Evolutionary conservation across 768 basidiomycete genomes (phyloP).

Genomic region (Hygrocybe coccinea): DNA sequence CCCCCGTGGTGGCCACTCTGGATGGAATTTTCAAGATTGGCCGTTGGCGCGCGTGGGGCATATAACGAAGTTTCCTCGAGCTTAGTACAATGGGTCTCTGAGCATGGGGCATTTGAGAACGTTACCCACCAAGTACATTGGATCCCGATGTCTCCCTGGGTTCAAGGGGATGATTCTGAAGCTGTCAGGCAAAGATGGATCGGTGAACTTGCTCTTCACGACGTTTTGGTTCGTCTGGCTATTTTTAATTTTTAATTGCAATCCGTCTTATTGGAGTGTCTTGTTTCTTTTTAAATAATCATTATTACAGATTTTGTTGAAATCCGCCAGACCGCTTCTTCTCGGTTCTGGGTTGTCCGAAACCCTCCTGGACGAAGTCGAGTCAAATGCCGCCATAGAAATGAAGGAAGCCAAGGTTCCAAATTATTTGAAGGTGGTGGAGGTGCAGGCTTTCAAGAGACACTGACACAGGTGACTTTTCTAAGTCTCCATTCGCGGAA

Average conservation of each 20-base stretch:
- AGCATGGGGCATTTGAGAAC: slow-evolving; percentile 55
- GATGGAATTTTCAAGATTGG: slow-evolving; percentile 51
- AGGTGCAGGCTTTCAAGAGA: background rate
- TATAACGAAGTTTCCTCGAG: slow-evolving; percentile 20
- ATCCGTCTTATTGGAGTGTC: too few relatives aligned
- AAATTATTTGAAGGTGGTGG: background rate
- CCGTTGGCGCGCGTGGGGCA: slow-evolving; percentile 55
- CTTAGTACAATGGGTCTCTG: slow-evolving; percentile 52
- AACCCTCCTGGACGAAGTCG: slow-evolving; percentile 48
- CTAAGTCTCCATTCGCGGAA: too few relatives aligned
- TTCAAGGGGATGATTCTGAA: slow-evolving; percentile 33
- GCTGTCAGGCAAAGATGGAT: slow-evolving; percentile 26
- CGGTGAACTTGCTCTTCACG: slow-evolving; percentile 49
- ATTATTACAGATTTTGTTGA: slow-evolving; percentile 53
- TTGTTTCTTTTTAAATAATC: background rate
- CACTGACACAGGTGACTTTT: too few relatives aligned
- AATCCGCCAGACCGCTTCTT: slow-evolving; percentile 65
- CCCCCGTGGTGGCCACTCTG: slow-evolving; percentile 61
- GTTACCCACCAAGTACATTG: slow-evolving; percentile 55
- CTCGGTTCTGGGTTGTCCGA: slow-evolving; percentile 57
- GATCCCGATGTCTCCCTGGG: slow-evolving; percentile 57
- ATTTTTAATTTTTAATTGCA: background rate
- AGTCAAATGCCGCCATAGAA: slow-evolving; percentile 48
- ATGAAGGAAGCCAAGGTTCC: slow-evolving; percentile 38
- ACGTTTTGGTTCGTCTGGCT: slow-evolving; percentile 42